These are phyloP conservation scores for Tylopilus felleus DNA, from an alignment of 768 basidiomycete genomes.

Conservation along the genomic window DNA sequence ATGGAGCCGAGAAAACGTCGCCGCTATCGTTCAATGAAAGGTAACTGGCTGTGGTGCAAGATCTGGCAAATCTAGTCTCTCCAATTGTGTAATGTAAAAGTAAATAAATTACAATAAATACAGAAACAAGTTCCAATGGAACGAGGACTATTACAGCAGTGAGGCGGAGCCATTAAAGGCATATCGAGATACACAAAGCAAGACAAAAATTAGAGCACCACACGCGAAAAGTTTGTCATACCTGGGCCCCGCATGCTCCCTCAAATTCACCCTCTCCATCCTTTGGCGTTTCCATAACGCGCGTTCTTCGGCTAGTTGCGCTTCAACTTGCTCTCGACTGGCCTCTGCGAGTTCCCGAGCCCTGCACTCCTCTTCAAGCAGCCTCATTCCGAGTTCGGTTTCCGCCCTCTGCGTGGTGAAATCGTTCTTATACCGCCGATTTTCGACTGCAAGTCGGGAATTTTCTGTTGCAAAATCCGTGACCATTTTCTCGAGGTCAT, in stretches of 20 bases:
- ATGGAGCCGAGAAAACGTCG: too few species aligned
- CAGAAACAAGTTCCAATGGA: not conserved
- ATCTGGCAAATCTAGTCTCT: not conserved
- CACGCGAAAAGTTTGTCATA: constrained; percentile 13
- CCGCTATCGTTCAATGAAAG: too few species aligned
- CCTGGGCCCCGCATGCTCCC: not conserved
- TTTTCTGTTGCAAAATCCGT: constrained; percentile 36
- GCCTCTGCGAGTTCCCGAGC: constrained; percentile 18
- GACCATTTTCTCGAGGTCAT: constrained; percentile 39
- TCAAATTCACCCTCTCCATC: not conserved
- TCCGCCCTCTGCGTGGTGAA: constrained; percentile 12
- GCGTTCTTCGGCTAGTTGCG: constrained; percentile 16
- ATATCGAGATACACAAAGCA: constrained; percentile 15
- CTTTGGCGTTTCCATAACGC: constrained; percentile 5
- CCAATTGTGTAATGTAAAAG: not conserved
- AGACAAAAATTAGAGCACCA: constrained; percentile 14
- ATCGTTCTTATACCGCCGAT: constrained; percentile 11
- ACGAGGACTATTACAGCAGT: not conserved
- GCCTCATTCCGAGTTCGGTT: constrained; percentile 6
- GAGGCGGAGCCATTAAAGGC: constrained; percentile 3
- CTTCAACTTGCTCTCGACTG: constrained; percentile 12
- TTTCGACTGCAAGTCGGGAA: constrained; percentile 24
- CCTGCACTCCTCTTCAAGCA: constrained; percentile 23
- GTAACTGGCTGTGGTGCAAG: not conserved
- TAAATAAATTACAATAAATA: constrained; percentile 7